phyloP scores from a whole-genome alignment of 257 asterid genomes.

The Solanum habrochaites region DNA sequence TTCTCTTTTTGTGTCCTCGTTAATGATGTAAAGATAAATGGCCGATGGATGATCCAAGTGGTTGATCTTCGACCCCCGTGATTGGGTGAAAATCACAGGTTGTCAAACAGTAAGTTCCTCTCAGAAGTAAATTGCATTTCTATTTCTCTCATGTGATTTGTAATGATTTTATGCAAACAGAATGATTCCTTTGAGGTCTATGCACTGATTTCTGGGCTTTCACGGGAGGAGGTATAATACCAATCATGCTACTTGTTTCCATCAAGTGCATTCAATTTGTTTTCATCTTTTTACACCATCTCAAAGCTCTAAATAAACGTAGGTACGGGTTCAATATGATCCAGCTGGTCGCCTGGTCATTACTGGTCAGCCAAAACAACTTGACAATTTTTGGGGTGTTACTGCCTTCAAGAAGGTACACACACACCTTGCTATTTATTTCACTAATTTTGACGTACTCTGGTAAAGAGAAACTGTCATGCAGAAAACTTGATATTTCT shows the following conservation, averaged over 20 bases:
- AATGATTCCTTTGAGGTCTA: slow-evolving; percentile 77
- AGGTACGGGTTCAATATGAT: slow-evolving; percentile 81
- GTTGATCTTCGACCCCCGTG: slow-evolving; percentile 88
- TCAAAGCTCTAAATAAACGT: background rate
- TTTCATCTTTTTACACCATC: background rate
- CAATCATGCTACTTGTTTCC: background rate
- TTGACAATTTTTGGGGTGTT: too few species aligned
- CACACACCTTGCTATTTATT: too few species aligned
- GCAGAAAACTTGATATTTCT: background rate
- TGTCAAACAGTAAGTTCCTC: slow-evolving; percentile 62
- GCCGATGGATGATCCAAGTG: slow-evolving; percentile 53
- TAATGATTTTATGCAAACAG: slow-evolving; percentile 26
- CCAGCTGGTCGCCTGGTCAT: too few species aligned
- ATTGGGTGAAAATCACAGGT: slow-evolving; percentile 85
- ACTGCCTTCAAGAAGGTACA: too few species aligned
- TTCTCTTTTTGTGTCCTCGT: background rate
- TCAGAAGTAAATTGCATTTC: background rate
- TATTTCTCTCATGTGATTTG: background rate
- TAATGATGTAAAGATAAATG: background rate
- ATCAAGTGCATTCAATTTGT: background rate
- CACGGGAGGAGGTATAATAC: slow-evolving; percentile 69
- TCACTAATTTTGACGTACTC: background rate
- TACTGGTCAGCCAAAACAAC: too few species aligned
- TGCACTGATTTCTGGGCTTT: slow-evolving; percentile 84
- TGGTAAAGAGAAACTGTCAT: background rate